Conservation (phyloP, 2,329 filamentous ascomycete genomes). For the Alternaria triticimaculans region DNA sequence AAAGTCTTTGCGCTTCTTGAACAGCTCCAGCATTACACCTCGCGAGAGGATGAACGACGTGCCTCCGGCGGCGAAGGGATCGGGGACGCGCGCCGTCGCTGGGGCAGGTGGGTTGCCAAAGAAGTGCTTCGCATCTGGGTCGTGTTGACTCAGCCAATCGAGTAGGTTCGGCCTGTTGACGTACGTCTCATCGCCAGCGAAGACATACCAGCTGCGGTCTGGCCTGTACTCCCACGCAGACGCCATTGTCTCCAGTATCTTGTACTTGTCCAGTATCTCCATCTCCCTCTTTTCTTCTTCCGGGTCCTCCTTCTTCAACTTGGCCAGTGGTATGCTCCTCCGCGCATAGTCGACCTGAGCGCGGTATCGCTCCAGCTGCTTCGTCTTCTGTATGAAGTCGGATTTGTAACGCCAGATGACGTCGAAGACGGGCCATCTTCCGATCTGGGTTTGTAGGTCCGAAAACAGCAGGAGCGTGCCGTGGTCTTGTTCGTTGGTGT, state of each 20-base stretch:
- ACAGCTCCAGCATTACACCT: conserved; percentile 54
- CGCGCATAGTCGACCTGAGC: conserved; percentile 41
- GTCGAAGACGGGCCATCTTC: conserved; percentile 46
- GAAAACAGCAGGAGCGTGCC: conserved; percentile 50
- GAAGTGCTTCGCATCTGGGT: conserved; percentile 58
- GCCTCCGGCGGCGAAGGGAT: conserved; percentile 61
- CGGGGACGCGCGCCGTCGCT: conserved; percentile 30
- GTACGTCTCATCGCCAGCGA: conserved; percentile 66
- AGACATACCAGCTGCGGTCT: conserved; percentile 64
- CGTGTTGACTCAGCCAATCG: conserved; percentile 59
- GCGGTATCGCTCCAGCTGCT: conserved; percentile 48
- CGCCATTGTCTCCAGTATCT: conserved; percentile 47
- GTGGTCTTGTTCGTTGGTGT: conserved; percentile 36
- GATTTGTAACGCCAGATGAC: conserved; percentile 42
- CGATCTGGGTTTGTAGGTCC: conserved; percentile 45
- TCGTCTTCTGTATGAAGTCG: conserved; percentile 35
- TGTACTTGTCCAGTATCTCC: conserved; percentile 47
- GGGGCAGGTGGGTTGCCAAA: conserved; percentile 53
- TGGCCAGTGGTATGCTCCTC: conserved; percentile 34
- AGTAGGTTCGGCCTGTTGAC: conserved; percentile 61
- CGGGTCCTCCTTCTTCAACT: conserved; percentile 25
- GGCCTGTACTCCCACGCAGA: conserved; percentile 47
- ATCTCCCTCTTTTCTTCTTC: conserved; percentile 28
- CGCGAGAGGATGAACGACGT: conserved; percentile 61
- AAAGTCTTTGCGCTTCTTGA: conserved; percentile 51